Base-by-base conservation (phyloP, 768 basidiomycete genomes). In the Rhodotorula graminis region DNA sequence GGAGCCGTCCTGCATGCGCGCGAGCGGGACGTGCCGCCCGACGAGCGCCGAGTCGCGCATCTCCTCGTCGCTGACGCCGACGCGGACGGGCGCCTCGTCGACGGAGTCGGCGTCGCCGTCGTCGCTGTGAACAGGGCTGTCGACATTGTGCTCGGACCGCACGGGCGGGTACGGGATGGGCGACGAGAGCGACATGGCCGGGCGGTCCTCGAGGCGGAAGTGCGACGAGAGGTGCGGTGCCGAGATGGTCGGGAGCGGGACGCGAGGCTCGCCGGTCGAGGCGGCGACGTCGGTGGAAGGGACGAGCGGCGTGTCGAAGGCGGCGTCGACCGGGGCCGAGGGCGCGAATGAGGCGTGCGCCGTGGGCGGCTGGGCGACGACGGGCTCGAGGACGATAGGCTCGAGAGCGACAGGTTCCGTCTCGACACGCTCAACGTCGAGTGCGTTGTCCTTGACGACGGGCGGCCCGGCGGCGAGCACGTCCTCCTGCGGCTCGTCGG, bases 51-150 rank as follows among this genome's bases (percentile, higher is more conserved):
- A 25, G 19, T 61, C 60, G 15, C 25, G 60, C 44, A 61, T 29
- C n/a, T 61, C 60, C 19, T 61, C 60, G 23, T 46, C 60, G 5
- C 6, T 27, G 42, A 61, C 60, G n/a, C 60, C 60, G n/a, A 61
- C 44, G 12, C 44, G 44, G 2, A 61, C 9, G 31, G 60, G 60
- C 42, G n/a, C 16, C 12, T 33, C 56, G 12, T 8, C 25, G 2
- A 52, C 44, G 10, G 31, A 33, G 15, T 62, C 60, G 25, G 8
- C 33, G 58, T 18, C 40, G 3, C 42, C 60, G 55, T 56, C 40
- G 18, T 65, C 56, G 58, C 53, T 58, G 40, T 44, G 44, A 11
- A 47, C 60, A 8, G 60, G 60, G 19, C 60, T 61, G 60, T 61
- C 44, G 44, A 61, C n/a, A 23, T 12, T 27, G 44, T 61, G 60